phyloP scores from a whole-genome alignment of 805 yeast species.

The Spathaspora gorwiae region DNA sequence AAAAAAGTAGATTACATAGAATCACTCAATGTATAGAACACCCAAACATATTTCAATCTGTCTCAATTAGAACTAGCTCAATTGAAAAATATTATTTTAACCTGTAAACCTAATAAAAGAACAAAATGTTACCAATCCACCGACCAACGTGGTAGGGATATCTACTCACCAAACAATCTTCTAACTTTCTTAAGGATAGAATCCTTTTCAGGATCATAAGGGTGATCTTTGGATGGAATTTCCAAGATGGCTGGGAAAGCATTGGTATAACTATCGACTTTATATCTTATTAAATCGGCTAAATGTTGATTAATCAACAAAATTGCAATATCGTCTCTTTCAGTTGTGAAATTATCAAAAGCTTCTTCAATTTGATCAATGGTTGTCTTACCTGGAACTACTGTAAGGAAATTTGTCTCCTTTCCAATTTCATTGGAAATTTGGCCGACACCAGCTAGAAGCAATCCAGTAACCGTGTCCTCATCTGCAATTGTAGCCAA shows the following conservation, averaged over 20 bases:
- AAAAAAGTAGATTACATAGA: conserved; percentile 5
- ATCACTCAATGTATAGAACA: neutral
- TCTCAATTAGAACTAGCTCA: too few relatives aligned
- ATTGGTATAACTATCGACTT: conserved; percentile 76
- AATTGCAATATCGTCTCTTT: conserved; percentile 87
- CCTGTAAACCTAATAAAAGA: too few relatives aligned
- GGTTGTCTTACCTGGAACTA: conserved; percentile 67
- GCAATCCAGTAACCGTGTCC: conserved; percentile 93
- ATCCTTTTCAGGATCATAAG: conserved; percentile 98
- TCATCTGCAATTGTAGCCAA: conserved; percentile 97
- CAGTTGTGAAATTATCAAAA: conserved; percentile 67
- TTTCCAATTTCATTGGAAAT: conserved; percentile 58
- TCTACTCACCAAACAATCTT: conserved; percentile 86
- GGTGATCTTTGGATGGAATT: conserved; percentile 97
- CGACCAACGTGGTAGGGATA: neutral
- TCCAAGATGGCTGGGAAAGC: conserved; percentile 97
- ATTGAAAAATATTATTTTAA: too few relatives aligned
- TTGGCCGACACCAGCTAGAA: conserved; percentile 94
- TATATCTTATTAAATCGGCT: conserved; percentile 82
- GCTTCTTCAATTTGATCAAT: conserved; percentile 70
- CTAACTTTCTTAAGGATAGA: conserved; percentile 91
- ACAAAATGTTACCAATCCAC: too few relatives aligned
- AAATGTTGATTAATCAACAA: conserved; percentile 89
- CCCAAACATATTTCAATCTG: too few relatives aligned
- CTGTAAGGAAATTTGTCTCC: conserved; percentile 80